Conservation (phyloP, 371 early-diverging fungal genomes). For the Furculomyces boomerangus region DNA sequence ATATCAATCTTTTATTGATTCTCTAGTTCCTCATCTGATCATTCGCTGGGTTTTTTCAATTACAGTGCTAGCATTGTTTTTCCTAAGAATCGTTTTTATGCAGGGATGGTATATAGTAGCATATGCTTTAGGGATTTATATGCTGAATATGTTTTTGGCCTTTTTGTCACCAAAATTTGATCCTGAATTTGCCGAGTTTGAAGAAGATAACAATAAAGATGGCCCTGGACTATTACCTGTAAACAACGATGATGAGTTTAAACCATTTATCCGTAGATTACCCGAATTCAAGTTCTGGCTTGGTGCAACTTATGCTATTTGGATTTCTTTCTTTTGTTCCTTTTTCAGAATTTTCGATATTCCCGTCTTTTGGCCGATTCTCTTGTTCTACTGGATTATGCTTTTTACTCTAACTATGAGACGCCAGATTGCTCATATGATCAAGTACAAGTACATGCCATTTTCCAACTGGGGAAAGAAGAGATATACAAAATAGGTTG, state of each 20-base stretch:
- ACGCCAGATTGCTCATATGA: conserved; percentile 94
- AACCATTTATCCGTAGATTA: conserved; percentile 93
- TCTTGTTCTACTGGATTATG: conserved; percentile 86
- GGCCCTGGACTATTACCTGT: conserved; percentile 46
- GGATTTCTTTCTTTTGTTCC: conserved; percentile 65
- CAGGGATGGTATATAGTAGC: conserved; percentile 93
- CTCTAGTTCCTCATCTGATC: conserved; percentile 45
- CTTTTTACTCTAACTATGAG: conserved; percentile 89
- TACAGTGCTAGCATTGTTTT: conserved; percentile 43
- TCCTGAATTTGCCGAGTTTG: conserved; percentile 62
- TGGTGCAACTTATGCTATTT: conserved; percentile 50
- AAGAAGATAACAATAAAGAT: conserved; percentile 44
- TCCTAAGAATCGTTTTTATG: conserved; percentile 56
- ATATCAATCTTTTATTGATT: conserved; percentile 59
- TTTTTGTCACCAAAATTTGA: conserved; percentile 93
- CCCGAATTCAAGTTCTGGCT: conserved; percentile 99
- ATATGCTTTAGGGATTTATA: conserved; percentile 79
- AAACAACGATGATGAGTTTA: conserved; percentile 87
- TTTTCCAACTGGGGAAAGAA: conserved; percentile 87
- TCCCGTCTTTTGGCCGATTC: conserved; percentile 93
- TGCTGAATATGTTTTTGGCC: conserved; percentile 83
- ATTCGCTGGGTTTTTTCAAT: conserved; percentile 61
- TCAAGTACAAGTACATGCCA: conserved; percentile 95
- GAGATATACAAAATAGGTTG: conserved; percentile 39
- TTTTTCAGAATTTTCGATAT: conserved; percentile 82